Conservation (phyloP, 331 rosid genomes). For the Acacia pycnantha region DNA sequence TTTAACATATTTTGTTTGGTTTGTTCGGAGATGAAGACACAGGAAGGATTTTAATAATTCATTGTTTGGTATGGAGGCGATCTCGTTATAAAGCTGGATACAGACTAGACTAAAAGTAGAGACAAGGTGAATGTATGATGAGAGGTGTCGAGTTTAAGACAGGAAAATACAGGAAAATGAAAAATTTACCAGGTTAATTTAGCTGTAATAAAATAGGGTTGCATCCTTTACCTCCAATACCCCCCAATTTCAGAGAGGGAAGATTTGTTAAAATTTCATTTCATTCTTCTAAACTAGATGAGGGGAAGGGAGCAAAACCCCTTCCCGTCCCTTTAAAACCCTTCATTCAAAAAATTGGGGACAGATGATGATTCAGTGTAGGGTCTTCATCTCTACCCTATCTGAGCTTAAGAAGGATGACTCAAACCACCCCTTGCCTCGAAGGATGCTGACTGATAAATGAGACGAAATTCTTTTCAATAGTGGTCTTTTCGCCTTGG, state of each 20-base stretch:
- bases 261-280: background rate
- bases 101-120: background rate
- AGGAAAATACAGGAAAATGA: background rate
- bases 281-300: background rate
- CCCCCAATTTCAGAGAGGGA: background rate
- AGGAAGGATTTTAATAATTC: background rate
- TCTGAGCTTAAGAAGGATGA: background rate
- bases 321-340: background rate
- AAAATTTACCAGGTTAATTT: background rate
- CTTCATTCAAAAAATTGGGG: background rate
- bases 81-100: background rate
- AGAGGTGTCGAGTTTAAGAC: background rate
- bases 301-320: background rate
- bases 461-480: background rate
- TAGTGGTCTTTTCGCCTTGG: background rate
- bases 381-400: background rate
- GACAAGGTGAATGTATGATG: background rate
- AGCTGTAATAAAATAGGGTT: background rate
- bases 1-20: background rate
- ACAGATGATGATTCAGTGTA: background rate
- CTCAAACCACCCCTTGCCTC: background rate
- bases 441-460: background rate
- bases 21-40: background rate
- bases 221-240: background rate
- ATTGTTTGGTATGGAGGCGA: background rate